phyloP scores from a whole-genome alignment of 495 filamentous ascomycete genomes.

The Physcia stellaris region DNA sequence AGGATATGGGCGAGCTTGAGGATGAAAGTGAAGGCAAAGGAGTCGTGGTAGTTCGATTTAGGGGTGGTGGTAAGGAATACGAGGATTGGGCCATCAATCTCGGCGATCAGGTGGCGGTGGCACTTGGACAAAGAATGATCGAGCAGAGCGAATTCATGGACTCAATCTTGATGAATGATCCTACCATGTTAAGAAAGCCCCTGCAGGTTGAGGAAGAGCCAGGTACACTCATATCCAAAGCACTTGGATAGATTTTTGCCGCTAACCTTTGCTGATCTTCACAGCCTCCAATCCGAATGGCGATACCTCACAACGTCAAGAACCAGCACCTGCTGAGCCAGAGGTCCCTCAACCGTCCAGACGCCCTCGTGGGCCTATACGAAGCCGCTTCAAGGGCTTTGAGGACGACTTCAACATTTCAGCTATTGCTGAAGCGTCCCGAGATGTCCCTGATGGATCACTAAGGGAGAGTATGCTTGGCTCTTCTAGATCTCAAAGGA shows the following conservation, averaged over 20 bases:
- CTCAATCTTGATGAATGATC: constrained; percentile 68
- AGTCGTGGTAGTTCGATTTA: constrained; percentile 68
- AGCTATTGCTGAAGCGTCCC: no score
- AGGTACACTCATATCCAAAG: no score
- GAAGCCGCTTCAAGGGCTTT: constrained; percentile 66
- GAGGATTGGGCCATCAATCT: constrained; percentile 60
- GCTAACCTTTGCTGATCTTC: no score
- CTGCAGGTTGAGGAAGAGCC: constrained; percentile 31
- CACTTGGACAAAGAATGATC: constrained; percentile 66
- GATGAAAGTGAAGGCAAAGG: constrained; percentile 50
- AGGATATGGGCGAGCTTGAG: constrained; percentile 47
- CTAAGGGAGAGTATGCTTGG: constrained; percentile 2
- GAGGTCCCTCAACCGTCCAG: constrained; percentile 1
- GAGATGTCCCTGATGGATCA: constrained; percentile 1
- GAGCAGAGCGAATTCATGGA: constrained; percentile 90
- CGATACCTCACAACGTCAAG: constrained; percentile 2
- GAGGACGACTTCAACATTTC: no score
- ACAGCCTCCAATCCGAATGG: no score
- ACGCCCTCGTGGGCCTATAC: constrained; percentile 22
- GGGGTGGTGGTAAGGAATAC: constrained; percentile 42
- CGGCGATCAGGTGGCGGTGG: constrained; percentile 47
- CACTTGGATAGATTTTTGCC: no score
- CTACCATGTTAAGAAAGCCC: constrained; percentile 49
- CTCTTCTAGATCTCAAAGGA: constrained; percentile 4
- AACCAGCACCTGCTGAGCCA: constrained; percentile 2